Conservation (phyloP, 2,329 filamentous ascomycete genomes). For the Pseudogymnoascus sp. region DNA sequence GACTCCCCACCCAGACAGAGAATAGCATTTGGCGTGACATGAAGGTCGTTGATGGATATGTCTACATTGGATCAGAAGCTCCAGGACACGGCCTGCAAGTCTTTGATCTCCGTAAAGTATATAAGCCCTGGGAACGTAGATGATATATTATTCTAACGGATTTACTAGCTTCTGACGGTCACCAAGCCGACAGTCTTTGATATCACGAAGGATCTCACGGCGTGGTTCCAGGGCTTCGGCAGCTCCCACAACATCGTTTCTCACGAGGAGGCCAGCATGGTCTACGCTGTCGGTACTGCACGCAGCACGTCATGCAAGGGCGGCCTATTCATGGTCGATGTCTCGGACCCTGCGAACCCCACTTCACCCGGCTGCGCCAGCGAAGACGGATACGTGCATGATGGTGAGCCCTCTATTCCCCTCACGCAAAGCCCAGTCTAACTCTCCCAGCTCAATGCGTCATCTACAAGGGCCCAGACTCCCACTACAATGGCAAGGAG, state of each 20-base stretch:
- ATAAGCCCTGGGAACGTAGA: constrained; percentile 19
- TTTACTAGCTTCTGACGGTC: not conserved
- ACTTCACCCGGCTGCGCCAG: constrained; percentile 38
- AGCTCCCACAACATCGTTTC: constrained; percentile 35
- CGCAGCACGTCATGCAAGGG: constrained; percentile 31
- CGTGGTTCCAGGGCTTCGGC: constrained; percentile 29
- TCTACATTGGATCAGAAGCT: constrained; percentile 35
- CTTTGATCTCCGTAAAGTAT: constrained; percentile 43
- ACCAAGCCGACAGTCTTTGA: constrained; percentile 30
- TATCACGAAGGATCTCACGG: constrained; percentile 30
- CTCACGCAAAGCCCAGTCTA: not conserved
- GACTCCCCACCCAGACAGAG: not conserved
- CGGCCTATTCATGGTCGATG: constrained; percentile 42
- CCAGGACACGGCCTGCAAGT: constrained; percentile 42
- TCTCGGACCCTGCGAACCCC: constrained; percentile 38
- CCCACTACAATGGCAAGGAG: constrained; percentile 16
- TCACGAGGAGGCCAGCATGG: constrained; percentile 29
- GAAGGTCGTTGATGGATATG: constrained; percentile 29
- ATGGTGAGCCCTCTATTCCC: not conserved
- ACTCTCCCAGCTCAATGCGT: constrained; percentile 13
- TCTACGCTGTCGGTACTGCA: constrained; percentile 30
- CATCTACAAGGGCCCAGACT: constrained; percentile 18
- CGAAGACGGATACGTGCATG: constrained; percentile 31
- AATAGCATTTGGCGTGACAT: constrained; percentile 30
- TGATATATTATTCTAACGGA: not conserved